Percentiles rank a stretch among this genome's conserved stretches.
phyloP scores from a whole-genome alignment of 148 eudicot genomes.

The Fagopyrum esculentum region DNA sequence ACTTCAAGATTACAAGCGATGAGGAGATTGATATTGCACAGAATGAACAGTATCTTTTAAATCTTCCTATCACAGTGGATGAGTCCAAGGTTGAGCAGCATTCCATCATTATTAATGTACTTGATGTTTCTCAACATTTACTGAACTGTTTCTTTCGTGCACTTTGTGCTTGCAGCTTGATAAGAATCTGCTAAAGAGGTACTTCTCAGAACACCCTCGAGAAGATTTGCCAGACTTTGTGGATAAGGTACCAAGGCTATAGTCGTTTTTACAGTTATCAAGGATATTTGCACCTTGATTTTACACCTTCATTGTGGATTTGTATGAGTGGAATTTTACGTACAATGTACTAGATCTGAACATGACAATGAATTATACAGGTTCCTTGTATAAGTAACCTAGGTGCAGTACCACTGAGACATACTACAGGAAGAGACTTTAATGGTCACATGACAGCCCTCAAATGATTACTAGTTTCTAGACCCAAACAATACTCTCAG shows the following conservation, averaged over 20 bases:
- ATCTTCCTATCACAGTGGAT: slow-evolving; percentile 92
- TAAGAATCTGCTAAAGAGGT: slow-evolving; percentile 52
- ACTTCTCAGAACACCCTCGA: slow-evolving; percentile 52
- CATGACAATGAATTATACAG: background rate
- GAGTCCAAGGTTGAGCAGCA: slow-evolving; percentile 63
- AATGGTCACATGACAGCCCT: too few species aligned
- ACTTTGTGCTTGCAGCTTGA: slow-evolving; percentile 47
- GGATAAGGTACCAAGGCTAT: slow-evolving; percentile 44
- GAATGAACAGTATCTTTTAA: slow-evolving; percentile 78
- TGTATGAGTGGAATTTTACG: background rate
- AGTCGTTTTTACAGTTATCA: background rate
- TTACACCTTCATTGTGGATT: background rate
- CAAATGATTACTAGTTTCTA: too few species aligned
- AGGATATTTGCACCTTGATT: background rate
- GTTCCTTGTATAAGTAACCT: too few species aligned
- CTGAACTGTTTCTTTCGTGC: slow-evolving; percentile 7
- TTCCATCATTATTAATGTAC: background rate
- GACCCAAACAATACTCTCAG: too few species aligned
- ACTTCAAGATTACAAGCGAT: slow-evolving; percentile 73
- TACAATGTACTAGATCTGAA: background rate
- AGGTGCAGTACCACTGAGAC: too few species aligned
- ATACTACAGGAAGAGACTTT: too few species aligned
- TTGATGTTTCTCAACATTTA: background rate
- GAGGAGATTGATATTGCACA: slow-evolving; percentile 86
- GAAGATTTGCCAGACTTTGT: slow-evolving; percentile 70